Conservation (phyloP, 768 basidiomycete genomes). For the Lentinula boryana region DNA sequence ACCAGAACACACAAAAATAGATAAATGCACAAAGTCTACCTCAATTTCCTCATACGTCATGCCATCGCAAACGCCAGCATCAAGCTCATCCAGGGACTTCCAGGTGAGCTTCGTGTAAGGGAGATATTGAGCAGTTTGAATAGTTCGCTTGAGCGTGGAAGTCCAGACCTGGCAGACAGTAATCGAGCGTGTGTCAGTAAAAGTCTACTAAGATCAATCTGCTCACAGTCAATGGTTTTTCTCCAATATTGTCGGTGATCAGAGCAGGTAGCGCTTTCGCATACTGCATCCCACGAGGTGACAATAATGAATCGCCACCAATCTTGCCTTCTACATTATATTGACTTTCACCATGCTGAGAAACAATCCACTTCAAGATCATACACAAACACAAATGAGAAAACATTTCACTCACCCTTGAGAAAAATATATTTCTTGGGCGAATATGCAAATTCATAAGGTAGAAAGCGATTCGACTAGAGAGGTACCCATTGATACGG, state of each 20-base stretch:
- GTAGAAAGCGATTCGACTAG: conserved; percentile 96
- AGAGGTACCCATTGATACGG: conserved; percentile 90
- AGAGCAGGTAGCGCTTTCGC: conserved; percentile 80
- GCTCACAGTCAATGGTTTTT: conserved; percentile 77
- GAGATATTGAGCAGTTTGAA: conserved; percentile 79
- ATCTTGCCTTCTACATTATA: conserved; percentile 96
- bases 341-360: conserved; percentile 94
- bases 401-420: conserved; percentile 56
- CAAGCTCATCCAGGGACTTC: conserved; percentile 98
- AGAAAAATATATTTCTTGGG: conserved; percentile 94
- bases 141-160: conserved; percentile 90
- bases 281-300: conserved; percentile 79
- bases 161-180: conserved; percentile 78
- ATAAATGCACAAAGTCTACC: conserved; percentile 33
- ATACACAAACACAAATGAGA: background rate
- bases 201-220: background rate
- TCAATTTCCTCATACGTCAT: conserved; percentile 99
- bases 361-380: background rate
- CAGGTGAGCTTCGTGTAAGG: conserved; percentile 92
- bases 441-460: conserved; percentile 98
- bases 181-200: background rate
- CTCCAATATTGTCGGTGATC: conserved; percentile 86
- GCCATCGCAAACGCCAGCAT: conserved; percentile 98
- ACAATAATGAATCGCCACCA: conserved; percentile 92
- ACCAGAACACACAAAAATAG: background rate